Evolutionary conservation across 139 green algal species (phyloP).

Genomic region (Volvox reticuliferus): DNA sequence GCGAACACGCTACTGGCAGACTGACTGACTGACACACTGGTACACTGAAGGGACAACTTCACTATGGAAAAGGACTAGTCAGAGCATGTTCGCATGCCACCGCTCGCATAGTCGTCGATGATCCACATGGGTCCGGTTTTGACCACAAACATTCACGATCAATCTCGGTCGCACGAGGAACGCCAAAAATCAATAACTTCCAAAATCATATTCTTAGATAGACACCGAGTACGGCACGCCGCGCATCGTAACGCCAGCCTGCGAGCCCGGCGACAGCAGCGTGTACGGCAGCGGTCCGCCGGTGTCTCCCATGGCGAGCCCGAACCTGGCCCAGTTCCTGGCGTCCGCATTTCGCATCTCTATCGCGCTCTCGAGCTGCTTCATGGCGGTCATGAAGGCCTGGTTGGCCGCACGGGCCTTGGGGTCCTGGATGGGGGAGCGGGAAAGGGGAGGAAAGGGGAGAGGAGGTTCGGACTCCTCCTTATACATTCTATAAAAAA

Average conservation of each 20-base stretch:
- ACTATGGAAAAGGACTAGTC: too few species aligned
- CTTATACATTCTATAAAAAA: too few species aligned
- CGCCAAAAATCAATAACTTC: too few species aligned
- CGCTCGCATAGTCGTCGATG: too few species aligned
- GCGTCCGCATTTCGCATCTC: conserved; percentile 35
- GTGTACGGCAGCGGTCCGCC: conserved; percentile 45
- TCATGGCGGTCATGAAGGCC: conserved; percentile 31
- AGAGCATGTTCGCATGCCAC: too few species aligned
- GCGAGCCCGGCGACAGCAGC: conserved; percentile 44
- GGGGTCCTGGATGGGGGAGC: conserved; percentile 27
- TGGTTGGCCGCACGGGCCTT: conserved; percentile 20
- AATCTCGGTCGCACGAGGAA: too few species aligned
- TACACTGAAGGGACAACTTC: too few species aligned
- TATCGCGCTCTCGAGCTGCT: conserved; percentile 37
- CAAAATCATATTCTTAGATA: conserved; percentile 26
- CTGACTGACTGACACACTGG: too few species aligned
- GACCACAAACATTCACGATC: too few species aligned
- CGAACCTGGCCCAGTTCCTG: conserved; percentile 1
- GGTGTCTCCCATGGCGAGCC: background rate
- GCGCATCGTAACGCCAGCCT: conserved; percentile 42
- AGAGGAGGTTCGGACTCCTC: background rate
- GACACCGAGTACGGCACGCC: conserved; percentile 54
- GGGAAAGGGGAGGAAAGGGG: background rate
- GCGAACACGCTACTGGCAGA: too few species aligned
- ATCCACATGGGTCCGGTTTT: too few species aligned